Evolutionary conservation across 495 filamentous ascomycete species (phyloP), one percentile per base, ranked within the genome.

Genomic region (Penicillium diatomitis): DNA sequence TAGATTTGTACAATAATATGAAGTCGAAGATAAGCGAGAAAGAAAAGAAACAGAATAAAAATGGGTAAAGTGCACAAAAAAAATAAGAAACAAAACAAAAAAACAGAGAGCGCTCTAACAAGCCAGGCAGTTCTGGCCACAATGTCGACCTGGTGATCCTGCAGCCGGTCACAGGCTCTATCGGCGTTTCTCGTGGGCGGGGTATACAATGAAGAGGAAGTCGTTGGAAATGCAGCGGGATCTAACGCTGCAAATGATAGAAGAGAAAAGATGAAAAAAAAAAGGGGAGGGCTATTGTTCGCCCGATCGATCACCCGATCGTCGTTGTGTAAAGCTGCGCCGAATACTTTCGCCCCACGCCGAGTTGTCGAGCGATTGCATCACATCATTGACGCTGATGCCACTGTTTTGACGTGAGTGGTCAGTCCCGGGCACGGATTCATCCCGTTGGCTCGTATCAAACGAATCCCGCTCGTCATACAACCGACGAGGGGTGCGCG

Each of bases 271-370:
- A 40, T 9, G 36, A 29, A 27, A 2, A 8, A 9, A 32, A 31
- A 43, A 32, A 31, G 38, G 4, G 35, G 30, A 8, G 3, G 29
- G 38, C 41, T 56, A 56, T 4, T 35, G 44, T 31, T 58, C 57
- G 29, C 43, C 30, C n/a, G 49, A 50, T 46, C 51, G 50, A 48
- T 60, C 58, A 46, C 64, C 73, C 10, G 72, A 72, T 57, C 80
- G 79, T 54, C 83, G 80, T 69, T 82, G 78, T 42, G 88, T 95
- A 52, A 92, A 88, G 67, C 89, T 95, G 47, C 88, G 78, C 50
- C 89, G 76, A 43, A 96, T 87, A 72, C 88, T 95, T 67, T 90
- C 85, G 44, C 90, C 87, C 90, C 90, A 96, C 12, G 84, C 87
- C 36, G 88, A 92, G 53, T 88, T 83, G 54, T 87, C 85, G 30